Conservation (phyloP, 441 rosid species). For the Syzygium malaccense region DNA sequence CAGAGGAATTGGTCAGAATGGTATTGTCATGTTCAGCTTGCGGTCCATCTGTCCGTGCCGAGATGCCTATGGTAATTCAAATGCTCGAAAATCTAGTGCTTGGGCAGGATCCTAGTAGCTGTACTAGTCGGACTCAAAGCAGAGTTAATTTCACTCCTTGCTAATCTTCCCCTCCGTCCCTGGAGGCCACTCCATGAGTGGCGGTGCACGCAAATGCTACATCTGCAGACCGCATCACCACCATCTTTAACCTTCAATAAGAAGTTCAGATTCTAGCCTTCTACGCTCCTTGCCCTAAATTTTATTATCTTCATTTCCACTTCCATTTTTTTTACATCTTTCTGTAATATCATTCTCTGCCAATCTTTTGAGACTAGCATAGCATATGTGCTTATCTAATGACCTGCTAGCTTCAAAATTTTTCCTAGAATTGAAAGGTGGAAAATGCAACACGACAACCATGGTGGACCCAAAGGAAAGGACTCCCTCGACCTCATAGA, state of each 20-base stretch:
- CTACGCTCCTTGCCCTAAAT: background rate
- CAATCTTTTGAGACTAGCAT: background rate
- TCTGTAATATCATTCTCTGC: background rate
- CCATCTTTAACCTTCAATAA: background rate
- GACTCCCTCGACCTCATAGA: background rate
- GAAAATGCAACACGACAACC: background rate
- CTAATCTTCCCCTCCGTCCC: background rate
- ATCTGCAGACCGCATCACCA: background rate
- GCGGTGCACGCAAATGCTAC: background rate
- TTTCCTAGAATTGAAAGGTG: background rate
- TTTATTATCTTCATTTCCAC: background rate
- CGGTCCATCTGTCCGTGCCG: fast-evolving
- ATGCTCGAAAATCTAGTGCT: background rate
- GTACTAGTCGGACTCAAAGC: background rate
- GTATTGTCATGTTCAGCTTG: background rate
- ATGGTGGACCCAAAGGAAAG: background rate
- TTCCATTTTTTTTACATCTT: background rate
- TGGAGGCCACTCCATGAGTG: background rate
- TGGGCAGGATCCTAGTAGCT: background rate
- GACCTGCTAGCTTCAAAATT: background rate
- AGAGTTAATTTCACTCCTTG: background rate
- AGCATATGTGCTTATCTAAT: background rate
- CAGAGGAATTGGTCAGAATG: background rate
- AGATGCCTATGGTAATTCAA: background rate
- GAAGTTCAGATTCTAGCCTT: background rate